Percentiles rank a stretch among this genome's conserved stretches.
phyloP scores from a whole-genome alignment of 805 yeast genomes.

The Saturnispora zaruensis region DNA sequence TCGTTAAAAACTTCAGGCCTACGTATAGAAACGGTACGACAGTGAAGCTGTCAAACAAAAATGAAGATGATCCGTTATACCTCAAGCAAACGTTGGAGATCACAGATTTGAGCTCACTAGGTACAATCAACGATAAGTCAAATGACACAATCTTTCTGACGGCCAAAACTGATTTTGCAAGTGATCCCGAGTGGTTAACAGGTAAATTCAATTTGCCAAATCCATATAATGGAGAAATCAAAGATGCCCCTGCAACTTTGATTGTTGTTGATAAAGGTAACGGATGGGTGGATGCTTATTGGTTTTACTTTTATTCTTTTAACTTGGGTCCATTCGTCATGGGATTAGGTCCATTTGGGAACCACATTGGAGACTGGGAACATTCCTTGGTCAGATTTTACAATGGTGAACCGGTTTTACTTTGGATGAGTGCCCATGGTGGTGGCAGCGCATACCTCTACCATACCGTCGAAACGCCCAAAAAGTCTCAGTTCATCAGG shows the following conservation, averaged over 20 bases:
- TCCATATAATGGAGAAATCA: slow-evolving; percentile 59
- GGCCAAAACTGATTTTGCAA: slow-evolving; percentile 59
- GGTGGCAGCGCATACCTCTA: slow-evolving; percentile 89
- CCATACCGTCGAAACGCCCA: slow-evolving; percentile 56
- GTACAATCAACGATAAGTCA: slow-evolving; percentile 16
- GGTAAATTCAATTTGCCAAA: slow-evolving; percentile 64
- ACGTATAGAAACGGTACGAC: slow-evolving; percentile 42
- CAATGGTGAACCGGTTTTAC: slow-evolving; percentile 67
- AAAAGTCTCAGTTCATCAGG: slow-evolving; percentile 25
- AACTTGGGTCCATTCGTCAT: slow-evolving; percentile 93
- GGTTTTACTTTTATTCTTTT: slow-evolving; percentile 94
- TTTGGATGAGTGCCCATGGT: slow-evolving; percentile 98
- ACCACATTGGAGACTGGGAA: slow-evolving; percentile 98
- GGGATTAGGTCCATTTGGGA: slow-evolving; percentile 97
- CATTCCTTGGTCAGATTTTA: slow-evolving; percentile 82
- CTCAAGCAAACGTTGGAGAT: slow-evolving; percentile 16
- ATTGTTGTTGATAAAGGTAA: slow-evolving; percentile 88
- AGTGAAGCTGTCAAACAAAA: slow-evolving; percentile 21
- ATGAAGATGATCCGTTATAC: slow-evolving; percentile 12
- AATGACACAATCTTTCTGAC: slow-evolving; percentile 46
- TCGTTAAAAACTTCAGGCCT: slow-evolving; percentile 56
- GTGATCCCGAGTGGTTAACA: slow-evolving; percentile 77
- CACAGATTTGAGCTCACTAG: slow-evolving; percentile 31
- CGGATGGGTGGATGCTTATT: slow-evolving; percentile 90
- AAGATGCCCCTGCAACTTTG: slow-evolving; percentile 70